phyloP scores from a whole-genome alignment of 805 yeast species.

The Saccharomycopsis lassenensis region DNA sequence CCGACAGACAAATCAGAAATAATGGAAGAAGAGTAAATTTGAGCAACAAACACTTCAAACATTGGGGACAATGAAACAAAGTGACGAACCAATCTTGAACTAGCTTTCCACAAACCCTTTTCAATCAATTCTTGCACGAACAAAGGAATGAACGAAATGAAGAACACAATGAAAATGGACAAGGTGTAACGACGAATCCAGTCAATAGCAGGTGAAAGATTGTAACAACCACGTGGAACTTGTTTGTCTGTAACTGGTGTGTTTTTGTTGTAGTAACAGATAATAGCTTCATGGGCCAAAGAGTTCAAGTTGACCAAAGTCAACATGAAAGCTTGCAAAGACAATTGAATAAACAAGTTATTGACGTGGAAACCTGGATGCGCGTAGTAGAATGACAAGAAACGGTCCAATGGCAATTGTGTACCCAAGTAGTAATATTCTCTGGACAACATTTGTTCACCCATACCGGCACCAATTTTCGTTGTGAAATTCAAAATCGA shows the following conservation, averaged over 20 bases:
- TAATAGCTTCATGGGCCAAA: slow-evolving; percentile 56
- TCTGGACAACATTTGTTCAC: slow-evolving; percentile 86
- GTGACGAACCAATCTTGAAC: slow-evolving; percentile 61
- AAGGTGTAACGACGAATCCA: slow-evolving; percentile 87
- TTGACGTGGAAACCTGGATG: slow-evolving; percentile 95
- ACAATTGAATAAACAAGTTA: slow-evolving; percentile 75
- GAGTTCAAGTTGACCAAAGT: slow-evolving; percentile 74
- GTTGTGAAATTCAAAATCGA: slow-evolving; percentile 89
- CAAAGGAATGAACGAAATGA: slow-evolving; percentile 82
- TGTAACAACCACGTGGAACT: slow-evolving; percentile 75
- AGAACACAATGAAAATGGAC: slow-evolving; percentile 86
- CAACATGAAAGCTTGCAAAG: slow-evolving; percentile 80
- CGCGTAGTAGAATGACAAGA: slow-evolving; percentile 88
- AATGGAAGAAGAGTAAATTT: slow-evolving; percentile 75
- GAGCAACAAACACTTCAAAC: slow-evolving; percentile 93
- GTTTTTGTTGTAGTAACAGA: slow-evolving; percentile 56
- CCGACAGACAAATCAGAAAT: slow-evolving; percentile 73
- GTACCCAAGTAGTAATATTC: slow-evolving; percentile 90
- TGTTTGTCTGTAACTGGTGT: slow-evolving; percentile 65
- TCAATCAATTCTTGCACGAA: slow-evolving; percentile 82
- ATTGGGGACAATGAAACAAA: slow-evolving; percentile 75
- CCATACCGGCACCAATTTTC: slow-evolving; percentile 98
- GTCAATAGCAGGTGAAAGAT: slow-evolving; percentile 70
- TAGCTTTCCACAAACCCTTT: slow-evolving; percentile 70
- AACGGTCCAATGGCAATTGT: slow-evolving; percentile 77